Conservation (phyloP, 495 filamentous ascomycete species). For the Choiromyces venosus region DNA sequence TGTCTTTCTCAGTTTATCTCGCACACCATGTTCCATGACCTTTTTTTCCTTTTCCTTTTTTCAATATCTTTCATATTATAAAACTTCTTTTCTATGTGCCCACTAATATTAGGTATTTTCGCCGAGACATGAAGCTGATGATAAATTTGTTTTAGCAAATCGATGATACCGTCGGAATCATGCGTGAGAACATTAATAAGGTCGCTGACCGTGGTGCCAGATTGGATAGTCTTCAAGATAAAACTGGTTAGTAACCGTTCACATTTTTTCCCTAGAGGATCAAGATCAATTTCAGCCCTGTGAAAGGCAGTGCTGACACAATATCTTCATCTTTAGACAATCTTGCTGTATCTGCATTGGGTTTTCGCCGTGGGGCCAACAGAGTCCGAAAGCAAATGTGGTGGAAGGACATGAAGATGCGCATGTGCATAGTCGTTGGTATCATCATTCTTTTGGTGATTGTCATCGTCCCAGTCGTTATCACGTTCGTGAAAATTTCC, state of each 20-base stretch:
- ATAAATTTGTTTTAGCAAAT: constrained; percentile 66
- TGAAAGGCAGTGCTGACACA: constrained; percentile 13
- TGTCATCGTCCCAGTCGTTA: constrained; percentile 87
- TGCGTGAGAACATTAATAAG: constrained; percentile 92
- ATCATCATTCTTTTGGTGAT: constrained; percentile 83
- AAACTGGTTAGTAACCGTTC: constrained; percentile 54
- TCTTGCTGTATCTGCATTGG: constrained; percentile 79
- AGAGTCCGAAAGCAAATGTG: constrained; percentile 91
- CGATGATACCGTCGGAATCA: constrained; percentile 83
- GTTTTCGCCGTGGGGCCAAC: constrained; percentile 92
- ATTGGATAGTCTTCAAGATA: constrained; percentile 85
- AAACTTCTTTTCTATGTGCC: not conserved
- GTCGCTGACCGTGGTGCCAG: constrained; percentile 85
- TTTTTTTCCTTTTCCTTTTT: not conserved
- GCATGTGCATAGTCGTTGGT: constrained; percentile 84
- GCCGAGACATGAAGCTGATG: not conserved
- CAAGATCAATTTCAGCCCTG: not conserved
- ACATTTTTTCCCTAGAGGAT: not conserved
- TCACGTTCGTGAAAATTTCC: constrained; percentile 21
- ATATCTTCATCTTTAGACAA: constrained; percentile 53
- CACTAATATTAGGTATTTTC: constrained; percentile 7
- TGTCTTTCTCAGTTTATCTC: not conserved
- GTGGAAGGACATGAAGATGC: constrained; percentile 99
- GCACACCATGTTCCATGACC: not conserved
- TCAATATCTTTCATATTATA: not conserved